These are phyloP conservation scores for Populus tremula DNA, from an alignment of 345 rosid species.

Conservation along the genomic window DNA sequence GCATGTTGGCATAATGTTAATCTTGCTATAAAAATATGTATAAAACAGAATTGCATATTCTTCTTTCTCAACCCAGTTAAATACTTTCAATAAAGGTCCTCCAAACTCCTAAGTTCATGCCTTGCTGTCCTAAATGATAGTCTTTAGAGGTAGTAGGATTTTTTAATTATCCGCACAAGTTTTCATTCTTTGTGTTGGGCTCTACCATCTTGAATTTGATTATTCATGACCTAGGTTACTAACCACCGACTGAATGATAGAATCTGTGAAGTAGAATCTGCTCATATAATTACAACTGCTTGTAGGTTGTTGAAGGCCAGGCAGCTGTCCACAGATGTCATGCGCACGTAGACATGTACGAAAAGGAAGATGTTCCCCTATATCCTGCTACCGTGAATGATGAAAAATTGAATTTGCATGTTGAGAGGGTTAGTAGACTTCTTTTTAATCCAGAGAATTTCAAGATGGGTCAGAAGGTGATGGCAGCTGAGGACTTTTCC, in stretches of 20 bases:
- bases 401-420: constrained; percentile 46
- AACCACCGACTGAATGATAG: not conserved
- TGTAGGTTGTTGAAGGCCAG: constrained; percentile 65
- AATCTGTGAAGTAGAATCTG: not conserved
- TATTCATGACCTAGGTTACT: not conserved
- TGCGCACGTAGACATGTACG: constrained; percentile 46
- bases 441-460: constrained; percentile 63
- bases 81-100: not conserved
- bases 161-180: not conserved
- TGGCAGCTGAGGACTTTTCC: constrained; percentile 89
- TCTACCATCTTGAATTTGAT: not conserved
- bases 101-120: not conserved
- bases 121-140: not conserved
- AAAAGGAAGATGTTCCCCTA: constrained; percentile 36
- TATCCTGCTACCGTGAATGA: constrained; percentile 74
- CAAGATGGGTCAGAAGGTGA: constrained; percentile 35
- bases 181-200: not conserved
- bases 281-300: constrained; percentile 8
- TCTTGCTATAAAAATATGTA: not conserved
- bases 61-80: not conserved
- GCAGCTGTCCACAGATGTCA: constrained; percentile 64
- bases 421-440: constrained; percentile 45
- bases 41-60: not conserved
- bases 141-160: not conserved
- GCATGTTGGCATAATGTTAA: not conserved